Evolutionary conservation across 306 rosid genomes (phyloP), one percentile per base, ranked within the genome.

Genomic region (Geum urbanum): DNA sequence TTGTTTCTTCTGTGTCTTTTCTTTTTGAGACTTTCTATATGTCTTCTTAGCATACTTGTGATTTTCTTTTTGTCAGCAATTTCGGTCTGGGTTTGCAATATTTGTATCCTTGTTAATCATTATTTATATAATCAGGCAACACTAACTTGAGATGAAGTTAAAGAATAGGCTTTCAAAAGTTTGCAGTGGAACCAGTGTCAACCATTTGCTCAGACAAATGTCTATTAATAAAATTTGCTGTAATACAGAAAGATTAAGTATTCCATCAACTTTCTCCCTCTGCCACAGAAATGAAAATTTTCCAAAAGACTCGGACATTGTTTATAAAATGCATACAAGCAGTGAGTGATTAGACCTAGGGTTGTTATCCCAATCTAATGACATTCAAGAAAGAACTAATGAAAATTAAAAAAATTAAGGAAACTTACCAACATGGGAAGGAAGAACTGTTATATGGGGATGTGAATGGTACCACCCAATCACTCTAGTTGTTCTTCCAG

Each of bases 381-480:
- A 35, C 9, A 61, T 49, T 22, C 22, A 53, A 39, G 11, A 73
- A 63, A 35, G 18, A 54, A 18, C 1, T 44, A 72, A 41, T 12
- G 19, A 62, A 32, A 32, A 32, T n/a, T n/a, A n/a, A 32, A 32
- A 32, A 44, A 43, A 41, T 59, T 13, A n/a, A 20, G 50, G 24
- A 75, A 73, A 72, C 97, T 68, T 66, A 89, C 97, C 97, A 47
- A 95, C 99, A 74, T 95, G 99, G 12, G 99, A 95, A 73, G 99
- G 99, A 72, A 91, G 96, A 77, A 95, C 99, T 18, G 99, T 95
- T 63, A 95, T 95, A 82, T 91, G 99, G 69, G 99, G 99, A 77
- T 95, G 99, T 12, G 99, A 95, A 75, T 95, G 99, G 84, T 95
- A 95, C 99, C 99, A 95, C 55, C 99, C 99, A 67, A 95, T 95